Percentiles rank a stretch among this genome's conserved stretches.
These are phyloP conservation scores for Phytopythium aichiense DNA, from an alignment of 352 stramenopile species.

Conservation along the genomic window DNA sequence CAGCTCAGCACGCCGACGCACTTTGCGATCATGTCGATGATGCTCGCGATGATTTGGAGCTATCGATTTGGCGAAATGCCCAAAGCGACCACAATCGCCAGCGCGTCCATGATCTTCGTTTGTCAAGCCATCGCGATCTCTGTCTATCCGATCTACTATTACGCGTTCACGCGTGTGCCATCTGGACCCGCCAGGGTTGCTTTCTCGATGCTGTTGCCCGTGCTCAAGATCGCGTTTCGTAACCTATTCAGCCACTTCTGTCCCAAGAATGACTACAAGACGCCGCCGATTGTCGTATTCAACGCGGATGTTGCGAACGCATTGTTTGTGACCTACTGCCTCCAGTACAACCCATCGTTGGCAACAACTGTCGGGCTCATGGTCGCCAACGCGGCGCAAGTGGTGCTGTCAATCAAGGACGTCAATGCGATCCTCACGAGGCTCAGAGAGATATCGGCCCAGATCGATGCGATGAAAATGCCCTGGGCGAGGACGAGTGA, in stretches of 20 bases:
- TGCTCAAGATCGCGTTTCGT: slow-evolving; percentile 1
- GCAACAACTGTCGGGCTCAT: slow-evolving; percentile 19
- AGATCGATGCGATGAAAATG: neutral
- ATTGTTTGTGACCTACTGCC: slow-evolving; percentile 22
- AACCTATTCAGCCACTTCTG: slow-evolving; percentile 9
- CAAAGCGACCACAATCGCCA: slow-evolving; percentile 6
- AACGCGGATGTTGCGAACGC: slow-evolving; percentile 25
- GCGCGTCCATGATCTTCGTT: slow-evolving; percentile 14
- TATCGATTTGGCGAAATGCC: neutral
- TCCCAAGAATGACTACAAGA: slow-evolving; percentile 4
- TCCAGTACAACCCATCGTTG: slow-evolving; percentile 18
- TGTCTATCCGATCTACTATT: slow-evolving; percentile 17
- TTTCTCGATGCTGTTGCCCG: neutral
- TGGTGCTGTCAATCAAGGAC: neutral
- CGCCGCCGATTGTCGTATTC: slow-evolving; percentile 23
- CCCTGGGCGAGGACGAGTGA: neutral
- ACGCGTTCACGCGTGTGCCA: slow-evolving; percentile 3
- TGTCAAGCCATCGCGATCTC: slow-evolving; percentile 15
- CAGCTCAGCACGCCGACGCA: slow-evolving; percentile 16
- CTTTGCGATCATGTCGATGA: slow-evolving; percentile 14
- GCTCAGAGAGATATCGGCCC: neutral
- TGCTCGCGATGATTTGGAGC: neutral
- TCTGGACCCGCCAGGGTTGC: neutral
- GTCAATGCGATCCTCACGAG: neutral
- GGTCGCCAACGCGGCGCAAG: slow-evolving; percentile 18